Percentiles rank a stretch among this genome's conserved stretches.
These are phyloP conservation scores for Silybum marianum DNA, from an alignment of 129 eudicot genomes.

Conservation along the genomic window DNA sequence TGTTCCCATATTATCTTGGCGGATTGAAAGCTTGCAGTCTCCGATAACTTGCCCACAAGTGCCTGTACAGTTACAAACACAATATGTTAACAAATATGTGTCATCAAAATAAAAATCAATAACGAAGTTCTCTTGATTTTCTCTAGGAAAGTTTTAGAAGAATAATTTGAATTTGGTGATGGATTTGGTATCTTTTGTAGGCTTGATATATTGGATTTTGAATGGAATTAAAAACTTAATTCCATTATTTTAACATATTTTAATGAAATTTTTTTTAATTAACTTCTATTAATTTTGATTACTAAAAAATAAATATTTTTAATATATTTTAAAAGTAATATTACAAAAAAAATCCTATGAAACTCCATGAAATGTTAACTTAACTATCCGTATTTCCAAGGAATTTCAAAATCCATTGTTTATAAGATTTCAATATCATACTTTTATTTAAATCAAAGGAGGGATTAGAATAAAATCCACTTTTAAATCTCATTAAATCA, in stretches of 20 bases:
- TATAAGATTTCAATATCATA: no score
- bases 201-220: not conserved
- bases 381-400: not conserved
- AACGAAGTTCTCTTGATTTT: not conserved
- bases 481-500: not conserved
- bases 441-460: not conserved
- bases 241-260: not conserved
- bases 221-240: not conserved
- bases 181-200: not conserved
- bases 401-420: not conserved
- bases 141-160: not conserved
- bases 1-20: not conserved
- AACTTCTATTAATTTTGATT: not conserved
- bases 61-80: not conserved
- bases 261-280: no score
- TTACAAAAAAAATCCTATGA: not conserved
- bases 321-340: not conserved
- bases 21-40: not conserved
- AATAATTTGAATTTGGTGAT: not conserved
- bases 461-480: not conserved
- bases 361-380: no score
- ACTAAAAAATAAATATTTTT: not conserved
- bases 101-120: not conserved
- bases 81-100: not conserved
- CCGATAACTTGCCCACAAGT: not conserved